Base-by-base conservation (phyloP, 306 rosid species). In the Albizia julibrissin region DNA sequence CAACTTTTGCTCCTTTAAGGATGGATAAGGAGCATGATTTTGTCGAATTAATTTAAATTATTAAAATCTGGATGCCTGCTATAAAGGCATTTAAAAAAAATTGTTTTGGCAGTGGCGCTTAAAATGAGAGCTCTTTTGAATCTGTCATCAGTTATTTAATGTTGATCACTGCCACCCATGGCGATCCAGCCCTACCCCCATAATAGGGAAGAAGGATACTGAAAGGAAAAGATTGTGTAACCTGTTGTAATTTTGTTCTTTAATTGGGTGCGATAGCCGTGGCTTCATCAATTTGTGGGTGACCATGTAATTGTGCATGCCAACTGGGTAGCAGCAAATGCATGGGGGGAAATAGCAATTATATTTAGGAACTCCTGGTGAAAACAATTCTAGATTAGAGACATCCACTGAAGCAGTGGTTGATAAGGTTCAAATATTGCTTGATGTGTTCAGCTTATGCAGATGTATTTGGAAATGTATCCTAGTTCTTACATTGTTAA, bases 81-180 rank as follows among this genome's bases (percentile, higher is more conserved):
- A 64, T 49, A 47, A 69, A 62, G 72, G 71, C 24, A 10, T 42
- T 33, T 44, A 47, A 12, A 52, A n/a, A 54, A 81, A 29, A 61
- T 10, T 37, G 18, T 24, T 78, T 65, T 72, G 43, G 69, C 19
- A 75, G 6, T 74, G 47, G 33, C 12, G 43, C 80, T 83, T 83
- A 29, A 79, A 71, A 72, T 73, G 80, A 65, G 43, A 70, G 69
- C 67, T 8, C 21, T 54, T 37, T 50, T n/a, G 24, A 65, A 46
- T 49, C 39, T 78, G 42, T 77, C 44, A 44, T 62, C 21, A 10
- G 44, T 27, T 7, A 6, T 66, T 39, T 66, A 11, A 11, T 71
- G 73, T 44, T 22, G 10, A 54, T 54, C 61, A 13, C 33, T 71
- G 34, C 34, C 14, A n/a, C 49, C 3, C 70, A 33, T 76, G 18